Conservation (phyloP, 129 eudicot species). For the Chrysanthemum makinoi region DNA sequence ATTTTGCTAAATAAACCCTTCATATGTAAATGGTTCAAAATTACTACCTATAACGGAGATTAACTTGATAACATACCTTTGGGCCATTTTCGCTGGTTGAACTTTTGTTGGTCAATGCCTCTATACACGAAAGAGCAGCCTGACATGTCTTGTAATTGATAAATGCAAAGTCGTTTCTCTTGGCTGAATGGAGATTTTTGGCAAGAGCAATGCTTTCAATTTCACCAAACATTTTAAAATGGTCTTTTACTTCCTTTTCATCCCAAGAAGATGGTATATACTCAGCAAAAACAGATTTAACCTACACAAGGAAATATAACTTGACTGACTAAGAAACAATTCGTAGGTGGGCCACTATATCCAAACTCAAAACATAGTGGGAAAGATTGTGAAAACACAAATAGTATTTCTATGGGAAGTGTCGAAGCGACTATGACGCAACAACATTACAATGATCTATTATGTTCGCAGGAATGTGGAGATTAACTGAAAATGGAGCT, state of each 20-base stretch:
- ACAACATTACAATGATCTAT: not conserved
- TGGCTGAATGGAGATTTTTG: conserved; percentile 47
- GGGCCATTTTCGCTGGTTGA: conserved; percentile 29
- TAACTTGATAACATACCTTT: conserved; percentile 41
- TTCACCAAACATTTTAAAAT: conserved; percentile 64
- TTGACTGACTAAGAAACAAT: conserved; percentile 1
- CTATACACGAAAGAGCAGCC: conserved; percentile 72
- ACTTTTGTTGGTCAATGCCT: conserved; percentile 43
- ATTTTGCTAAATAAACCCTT: not conserved
- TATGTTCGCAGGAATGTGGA: not conserved
- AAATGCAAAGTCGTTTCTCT: conserved; percentile 74
- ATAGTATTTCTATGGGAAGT: not conserved
- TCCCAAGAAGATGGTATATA: conserved; percentile 64
- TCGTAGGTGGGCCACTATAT: conserved; percentile 2
- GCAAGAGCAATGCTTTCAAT: conserved; percentile 73
- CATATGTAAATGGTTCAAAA: not conserved
- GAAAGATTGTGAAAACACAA: not conserved
- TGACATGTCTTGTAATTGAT: conserved; percentile 56
- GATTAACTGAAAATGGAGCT: not conserved
- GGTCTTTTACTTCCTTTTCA: conserved; percentile 54
- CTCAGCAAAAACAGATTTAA: conserved; percentile 67
- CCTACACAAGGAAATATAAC: conserved; percentile 34
- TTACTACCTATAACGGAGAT: not conserved
- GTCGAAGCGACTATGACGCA: not conserved
- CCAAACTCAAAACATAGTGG: not conserved